Percentiles rank a stretch among this genome's conserved stretches.
Conservation (phyloP, 257 asterid species). For the Orobanche coerulescens region DNA sequence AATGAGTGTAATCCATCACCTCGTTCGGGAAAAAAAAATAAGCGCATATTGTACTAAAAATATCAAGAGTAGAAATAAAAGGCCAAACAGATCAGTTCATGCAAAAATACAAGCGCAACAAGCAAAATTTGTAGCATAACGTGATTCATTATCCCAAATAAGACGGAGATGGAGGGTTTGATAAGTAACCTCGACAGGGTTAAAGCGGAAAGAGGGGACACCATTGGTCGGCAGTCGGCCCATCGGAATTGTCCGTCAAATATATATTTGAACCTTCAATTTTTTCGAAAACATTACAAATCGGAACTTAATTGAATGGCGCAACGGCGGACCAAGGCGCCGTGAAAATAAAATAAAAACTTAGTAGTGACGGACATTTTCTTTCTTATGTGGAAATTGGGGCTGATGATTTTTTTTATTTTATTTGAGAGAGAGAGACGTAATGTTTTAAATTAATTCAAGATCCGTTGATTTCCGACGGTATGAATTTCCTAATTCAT, state of each 20-base stretch:
- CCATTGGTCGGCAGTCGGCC: conserved; percentile 94
- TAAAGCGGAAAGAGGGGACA: conserved; percentile 88
- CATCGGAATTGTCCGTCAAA: conserved; percentile 35
- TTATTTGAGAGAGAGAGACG: too few species aligned
- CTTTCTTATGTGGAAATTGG: too few species aligned
- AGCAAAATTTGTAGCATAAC: background rate
- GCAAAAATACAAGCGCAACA: background rate
- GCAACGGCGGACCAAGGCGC: background rate
- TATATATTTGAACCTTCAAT: background rate
- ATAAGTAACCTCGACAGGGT: conserved; percentile 54
- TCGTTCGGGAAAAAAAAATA: background rate
- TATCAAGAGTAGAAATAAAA: background rate
- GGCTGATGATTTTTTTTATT: too few species aligned
- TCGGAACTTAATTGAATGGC: background rate
- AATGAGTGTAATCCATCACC: conserved; percentile 5
- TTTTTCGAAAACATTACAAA: background rate
- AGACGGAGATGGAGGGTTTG: conserved; percentile 1
- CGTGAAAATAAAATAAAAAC: background rate
- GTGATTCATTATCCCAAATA: background rate
- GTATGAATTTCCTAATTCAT: too few species aligned
- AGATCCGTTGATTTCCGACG: too few species aligned
- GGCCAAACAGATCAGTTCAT: background rate
- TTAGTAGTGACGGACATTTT: too few species aligned
- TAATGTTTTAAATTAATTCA: too few species aligned
- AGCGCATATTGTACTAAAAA: background rate